Evolutionary conservation across 305 asterid species (phyloP).

Genomic region (Solanum hybrid): DNA sequence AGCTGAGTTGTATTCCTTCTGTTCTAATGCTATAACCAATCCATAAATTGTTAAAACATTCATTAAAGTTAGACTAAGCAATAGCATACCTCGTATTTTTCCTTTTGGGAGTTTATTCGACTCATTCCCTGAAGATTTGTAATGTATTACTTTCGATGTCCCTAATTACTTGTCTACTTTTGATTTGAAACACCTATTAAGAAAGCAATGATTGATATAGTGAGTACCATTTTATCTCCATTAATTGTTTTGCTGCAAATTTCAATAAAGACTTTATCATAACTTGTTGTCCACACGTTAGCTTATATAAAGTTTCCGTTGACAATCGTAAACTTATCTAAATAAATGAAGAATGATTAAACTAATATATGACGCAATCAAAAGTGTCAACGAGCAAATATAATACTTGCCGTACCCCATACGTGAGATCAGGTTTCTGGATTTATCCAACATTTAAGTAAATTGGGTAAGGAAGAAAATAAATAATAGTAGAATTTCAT

Average conservation of each 20-base stretch:
- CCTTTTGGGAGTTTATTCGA: no score
- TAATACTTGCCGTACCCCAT: background rate
- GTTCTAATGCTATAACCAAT: no score
- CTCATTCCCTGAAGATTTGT: background rate
- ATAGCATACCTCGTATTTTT: no score
- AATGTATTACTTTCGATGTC: no score
- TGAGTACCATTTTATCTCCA: no score
- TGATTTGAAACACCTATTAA: no score
- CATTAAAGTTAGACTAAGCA: background rate
- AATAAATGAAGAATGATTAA: background rate
- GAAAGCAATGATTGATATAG: no score
- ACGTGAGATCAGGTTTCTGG: background rate
- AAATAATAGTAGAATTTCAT: background rate
- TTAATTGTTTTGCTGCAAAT: background rate
- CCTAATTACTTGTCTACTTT: no score
- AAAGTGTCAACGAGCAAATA: background rate
- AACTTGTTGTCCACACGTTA: background rate
- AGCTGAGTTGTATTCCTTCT: background rate
- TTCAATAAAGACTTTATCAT: background rate
- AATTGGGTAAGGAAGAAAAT: background rate
- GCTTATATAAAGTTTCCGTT: background rate
- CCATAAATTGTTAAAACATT: no score
- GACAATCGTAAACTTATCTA: background rate
- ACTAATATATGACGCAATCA: background rate
- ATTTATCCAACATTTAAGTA: background rate